Evolutionary conservation across 2,329 filamentous ascomycete species (phyloP).

Genomic region (Aspergillus ochraceus): DNA sequence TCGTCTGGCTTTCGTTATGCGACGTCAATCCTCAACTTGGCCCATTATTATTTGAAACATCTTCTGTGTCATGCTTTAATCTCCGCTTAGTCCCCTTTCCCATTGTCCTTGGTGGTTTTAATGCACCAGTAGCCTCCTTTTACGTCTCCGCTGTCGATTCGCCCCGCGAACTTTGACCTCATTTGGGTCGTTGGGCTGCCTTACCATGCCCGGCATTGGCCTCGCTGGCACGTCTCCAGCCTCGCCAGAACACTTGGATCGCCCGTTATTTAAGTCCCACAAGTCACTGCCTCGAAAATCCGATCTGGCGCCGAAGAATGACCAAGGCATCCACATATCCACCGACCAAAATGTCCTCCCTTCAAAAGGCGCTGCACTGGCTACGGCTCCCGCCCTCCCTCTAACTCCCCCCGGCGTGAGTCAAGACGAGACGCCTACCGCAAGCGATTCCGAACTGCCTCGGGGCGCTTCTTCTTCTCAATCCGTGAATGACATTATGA

Average conservation of each 20-base stretch:
- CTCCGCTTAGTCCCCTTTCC: constrained; percentile 6
- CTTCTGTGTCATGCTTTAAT: constrained; percentile 20
- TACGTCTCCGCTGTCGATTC: not conserved
- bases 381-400: constrained; percentile 33
- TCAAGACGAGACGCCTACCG: constrained; percentile 22
- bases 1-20: constrained; percentile 12
- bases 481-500: constrained; percentile 41
- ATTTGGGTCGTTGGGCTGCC: constrained; percentile 14
- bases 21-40: constrained; percentile 13
- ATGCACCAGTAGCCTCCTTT: not conserved
- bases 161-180: constrained; percentile 6
- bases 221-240: constrained; percentile 27
- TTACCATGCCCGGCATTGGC: constrained; percentile 34
- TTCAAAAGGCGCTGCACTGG: constrained; percentile 21
- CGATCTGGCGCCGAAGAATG: constrained; percentile 24
- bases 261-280: constrained; percentile 39
- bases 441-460: constrained; percentile 19
- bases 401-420: constrained; percentile 39
- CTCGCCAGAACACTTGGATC: constrained; percentile 27
- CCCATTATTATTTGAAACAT: constrained; percentile 20
- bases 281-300: constrained; percentile 41
- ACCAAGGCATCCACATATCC: constrained; percentile 24
- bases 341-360: constrained; percentile 24
- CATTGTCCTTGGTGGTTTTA: not conserved
- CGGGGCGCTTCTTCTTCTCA: constrained; percentile 25